Percentiles rank a stretch among this genome's conserved stretches.
Evolutionary conservation across 805 yeast genomes (phyloP).

Genomic region (Candida manassasensis): DNA sequence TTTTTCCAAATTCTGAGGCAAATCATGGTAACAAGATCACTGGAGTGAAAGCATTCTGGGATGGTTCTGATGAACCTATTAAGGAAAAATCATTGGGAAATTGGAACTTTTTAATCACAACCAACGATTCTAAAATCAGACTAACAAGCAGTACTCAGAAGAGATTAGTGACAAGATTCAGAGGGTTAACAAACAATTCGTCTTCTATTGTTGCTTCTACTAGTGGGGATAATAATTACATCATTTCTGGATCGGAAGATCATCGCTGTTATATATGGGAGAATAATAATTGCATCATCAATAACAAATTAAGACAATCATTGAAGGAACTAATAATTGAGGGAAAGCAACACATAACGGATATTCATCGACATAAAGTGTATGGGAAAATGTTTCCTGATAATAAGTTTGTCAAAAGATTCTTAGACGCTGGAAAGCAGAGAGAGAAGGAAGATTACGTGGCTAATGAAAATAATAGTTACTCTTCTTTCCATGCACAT

Average conservation of each 20-base stretch:
- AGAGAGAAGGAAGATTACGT: constrained; percentile 15
- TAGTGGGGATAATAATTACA: constrained; percentile 51
- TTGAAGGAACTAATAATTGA: constrained; percentile 32
- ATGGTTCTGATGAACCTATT: constrained; percentile 7
- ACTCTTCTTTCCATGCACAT: constrained; percentile 74
- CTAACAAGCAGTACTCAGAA: constrained; percentile 53
- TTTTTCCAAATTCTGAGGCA: constrained; percentile 14
- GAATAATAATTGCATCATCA: constrained; percentile 37
- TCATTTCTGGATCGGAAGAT: constrained; percentile 83
- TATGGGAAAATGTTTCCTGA: constrained; percentile 25
- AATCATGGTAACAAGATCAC: constrained; percentile 54
- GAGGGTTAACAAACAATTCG: constrained; percentile 67
- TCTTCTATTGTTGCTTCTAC: constrained; percentile 67
- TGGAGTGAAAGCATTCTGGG: constrained; percentile 56
- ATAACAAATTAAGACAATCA: constrained; percentile 31
- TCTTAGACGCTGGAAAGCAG: constrained; percentile 20
- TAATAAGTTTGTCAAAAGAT: constrained; percentile 23
- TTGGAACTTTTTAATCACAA: constrained; percentile 52
- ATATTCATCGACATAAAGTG: constrained; percentile 26
- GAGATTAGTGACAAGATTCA: constrained; percentile 60
- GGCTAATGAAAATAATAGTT: constrained; percentile 53
- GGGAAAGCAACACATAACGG: constrained; percentile 29
- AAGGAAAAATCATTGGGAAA: constrained; percentile 11
- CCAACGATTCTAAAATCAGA: constrained; percentile 79
- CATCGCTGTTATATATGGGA: constrained; percentile 85